A percentile compares a stretch with the other conserved stretches of the same genome.
phyloP scores from a whole-genome alignment of 108 stramenopile species.

The Fragilaria radians region DNA sequence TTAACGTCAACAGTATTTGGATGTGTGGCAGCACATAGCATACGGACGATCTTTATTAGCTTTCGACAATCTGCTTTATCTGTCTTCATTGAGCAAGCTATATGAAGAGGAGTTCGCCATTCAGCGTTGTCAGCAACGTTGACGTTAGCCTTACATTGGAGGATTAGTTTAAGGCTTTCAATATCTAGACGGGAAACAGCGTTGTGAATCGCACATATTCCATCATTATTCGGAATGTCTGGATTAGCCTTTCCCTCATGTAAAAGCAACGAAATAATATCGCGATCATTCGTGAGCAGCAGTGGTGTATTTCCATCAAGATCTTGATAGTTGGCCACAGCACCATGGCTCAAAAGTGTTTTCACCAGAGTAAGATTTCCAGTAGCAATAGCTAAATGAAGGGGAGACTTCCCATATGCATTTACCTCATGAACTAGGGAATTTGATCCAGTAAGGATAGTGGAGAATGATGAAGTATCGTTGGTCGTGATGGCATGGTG shows the following conservation, averaged over 20 bases:
- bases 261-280: conserved; percentile 49
- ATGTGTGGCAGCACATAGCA: conserved; percentile 33
- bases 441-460: conserved; percentile 4
- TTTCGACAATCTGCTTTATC: neutral
- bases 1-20: conserved; percentile 54
- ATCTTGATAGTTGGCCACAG: conserved; percentile 69
- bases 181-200: conserved; percentile 67
- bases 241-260: conserved; percentile 57
- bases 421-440: conserved; percentile 33
- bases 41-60: conserved; percentile 25
- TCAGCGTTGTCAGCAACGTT: conserved; percentile 66
- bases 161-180: conserved; percentile 43
- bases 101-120: conserved; percentile 79
- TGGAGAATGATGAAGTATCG: neutral
- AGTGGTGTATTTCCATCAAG: conserved; percentile 70
- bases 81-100: conserved; percentile 37
- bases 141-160: conserved; percentile 52
- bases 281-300: conserved; percentile 42
- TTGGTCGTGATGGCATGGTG: neutral
- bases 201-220: conserved; percentile 70
- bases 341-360: conserved; percentile 45
- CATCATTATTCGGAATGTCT: conserved; percentile 81
- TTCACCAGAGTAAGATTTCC: conserved; percentile 33
- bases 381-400: conserved; percentile 62
- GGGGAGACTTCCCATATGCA: conserved; percentile 47